Conservation (phyloP, 129 eudicot species). For the Helianthus tuberosus region DNA sequence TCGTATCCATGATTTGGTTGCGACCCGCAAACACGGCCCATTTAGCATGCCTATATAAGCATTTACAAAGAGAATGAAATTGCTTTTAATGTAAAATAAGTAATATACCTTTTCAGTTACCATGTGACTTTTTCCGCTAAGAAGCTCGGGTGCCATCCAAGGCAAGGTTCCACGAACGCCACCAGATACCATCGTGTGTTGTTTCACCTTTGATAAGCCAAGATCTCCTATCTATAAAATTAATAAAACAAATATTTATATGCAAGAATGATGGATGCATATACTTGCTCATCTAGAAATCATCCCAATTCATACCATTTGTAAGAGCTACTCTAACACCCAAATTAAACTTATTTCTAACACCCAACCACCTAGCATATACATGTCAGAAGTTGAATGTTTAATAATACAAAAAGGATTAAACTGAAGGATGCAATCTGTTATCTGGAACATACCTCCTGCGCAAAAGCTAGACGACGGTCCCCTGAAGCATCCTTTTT, state of each 20-base stretch:
- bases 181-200: conserved; percentile 54
- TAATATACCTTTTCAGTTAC: conserved; percentile 4
- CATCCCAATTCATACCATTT: too few species aligned
- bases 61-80: not conserved
- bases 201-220: conserved; percentile 57
- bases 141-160: conserved; percentile 72
- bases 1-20: too few species aligned
- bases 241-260: not conserved
- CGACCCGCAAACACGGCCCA: too few species aligned
- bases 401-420: not conserved
- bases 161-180: conserved; percentile 67
- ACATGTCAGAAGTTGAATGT: conserved; percentile 10
- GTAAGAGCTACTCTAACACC: too few species aligned
- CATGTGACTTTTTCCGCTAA: conserved; percentile 52
- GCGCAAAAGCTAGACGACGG: conserved; percentile 70
- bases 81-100: not conserved
- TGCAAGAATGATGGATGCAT: conserved; percentile 10
- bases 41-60: not conserved
- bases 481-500: conserved; percentile 67
- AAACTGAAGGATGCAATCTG: not conserved
- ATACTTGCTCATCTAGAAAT: not conserved
- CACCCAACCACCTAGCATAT: conserved; percentile 70
- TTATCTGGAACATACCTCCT: conserved; percentile 51
- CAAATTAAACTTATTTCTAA: too few species aligned
- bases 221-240: conserved; percentile 45